Percentiles rank a stretch among this genome's conserved stretches.
These are phyloP conservation scores for Ascosphaera apis DNA, from an alignment of 2,329 filamentous ascomycete species.

Conservation along the genomic window DNA sequence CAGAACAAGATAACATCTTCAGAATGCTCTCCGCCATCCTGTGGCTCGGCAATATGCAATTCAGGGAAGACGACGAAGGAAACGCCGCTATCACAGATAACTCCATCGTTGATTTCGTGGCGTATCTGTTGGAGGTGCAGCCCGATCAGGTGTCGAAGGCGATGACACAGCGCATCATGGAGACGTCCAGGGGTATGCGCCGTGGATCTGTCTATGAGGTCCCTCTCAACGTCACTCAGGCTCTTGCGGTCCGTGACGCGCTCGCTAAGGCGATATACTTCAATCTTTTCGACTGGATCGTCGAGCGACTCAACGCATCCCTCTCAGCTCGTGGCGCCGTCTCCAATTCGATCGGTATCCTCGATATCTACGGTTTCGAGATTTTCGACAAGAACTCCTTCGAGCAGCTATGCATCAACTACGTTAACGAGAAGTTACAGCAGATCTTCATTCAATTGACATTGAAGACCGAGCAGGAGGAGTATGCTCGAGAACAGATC, in stretches of 20 bases:
- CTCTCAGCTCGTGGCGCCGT: constrained; percentile 54
- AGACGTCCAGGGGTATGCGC: constrained; percentile 41
- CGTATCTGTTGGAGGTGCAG: constrained; percentile 79
- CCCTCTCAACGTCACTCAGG: constrained; percentile 72
- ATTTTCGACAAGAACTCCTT: constrained; percentile 99
- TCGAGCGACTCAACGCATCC: constrained; percentile 72
- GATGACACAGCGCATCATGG: constrained; percentile 70
- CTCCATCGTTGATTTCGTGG: constrained; percentile 82
- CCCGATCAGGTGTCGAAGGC: constrained; percentile 59
- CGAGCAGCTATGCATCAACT: constrained; percentile 98
- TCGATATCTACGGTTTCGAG: constrained; percentile 98
- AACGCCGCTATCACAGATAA: constrained; percentile 73
- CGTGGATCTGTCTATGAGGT: constrained; percentile 46
- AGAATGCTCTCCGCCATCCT: constrained; percentile 77
- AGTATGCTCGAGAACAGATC: constrained; percentile 88
- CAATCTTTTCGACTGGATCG: constrained; percentile 98
- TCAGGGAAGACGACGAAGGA: constrained; percentile 68
- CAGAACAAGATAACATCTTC: constrained; percentile 90
- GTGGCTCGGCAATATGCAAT: constrained; percentile 88
- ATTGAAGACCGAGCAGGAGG: constrained; percentile 88
- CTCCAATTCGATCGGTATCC: constrained; percentile 73
- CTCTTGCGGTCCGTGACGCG: constrained; percentile 67
- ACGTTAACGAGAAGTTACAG: constrained; percentile 97
- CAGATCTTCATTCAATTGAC: constrained; percentile 98
- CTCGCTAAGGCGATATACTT: constrained; percentile 89